Percentiles rank a stretch among this genome's conserved stretches.
Conservation (phyloP, 2,329 filamentous ascomycete species). For the Mycosphaerella sp. region DNA sequence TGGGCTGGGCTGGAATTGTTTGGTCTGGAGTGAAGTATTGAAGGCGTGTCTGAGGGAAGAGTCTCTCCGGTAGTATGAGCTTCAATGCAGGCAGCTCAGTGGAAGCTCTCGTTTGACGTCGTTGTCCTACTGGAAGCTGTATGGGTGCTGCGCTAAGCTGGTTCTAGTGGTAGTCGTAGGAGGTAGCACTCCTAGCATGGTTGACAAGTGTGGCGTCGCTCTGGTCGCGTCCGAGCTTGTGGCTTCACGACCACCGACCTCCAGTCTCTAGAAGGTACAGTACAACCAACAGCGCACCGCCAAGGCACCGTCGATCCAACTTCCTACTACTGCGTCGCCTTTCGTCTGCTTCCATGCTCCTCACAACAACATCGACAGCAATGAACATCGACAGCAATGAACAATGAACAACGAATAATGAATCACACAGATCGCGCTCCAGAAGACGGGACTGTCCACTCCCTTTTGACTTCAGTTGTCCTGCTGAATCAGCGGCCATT, state of each 20-base stretch:
- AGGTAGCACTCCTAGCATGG: background rate
- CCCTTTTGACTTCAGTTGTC: background rate
- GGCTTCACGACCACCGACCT: background rate
- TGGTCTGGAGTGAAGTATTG: background rate
- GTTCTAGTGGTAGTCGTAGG: too few relatives aligned
- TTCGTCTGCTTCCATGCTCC: background rate
- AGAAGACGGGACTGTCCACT: background rate
- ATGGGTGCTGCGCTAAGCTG: too few relatives aligned
- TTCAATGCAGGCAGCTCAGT: background rate
- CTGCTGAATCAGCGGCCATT: background rate
- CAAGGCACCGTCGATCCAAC: background rate
- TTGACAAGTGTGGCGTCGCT: background rate
- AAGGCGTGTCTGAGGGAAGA: too few relatives aligned
- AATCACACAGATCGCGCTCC: background rate
- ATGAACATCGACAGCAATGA: background rate
- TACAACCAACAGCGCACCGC: background rate
- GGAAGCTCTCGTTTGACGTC: background rate
- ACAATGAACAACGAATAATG: background rate
- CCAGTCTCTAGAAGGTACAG: too few relatives aligned
- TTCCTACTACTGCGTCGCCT: background rate
- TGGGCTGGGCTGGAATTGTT: background rate
- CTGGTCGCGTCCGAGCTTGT: background rate
- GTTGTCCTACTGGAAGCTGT: background rate
- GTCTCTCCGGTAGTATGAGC: too few relatives aligned
- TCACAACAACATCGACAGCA: background rate